Conservation (phyloP, 176 grass and related monocot genomes). For the Saccharum spontaneum region DNA sequence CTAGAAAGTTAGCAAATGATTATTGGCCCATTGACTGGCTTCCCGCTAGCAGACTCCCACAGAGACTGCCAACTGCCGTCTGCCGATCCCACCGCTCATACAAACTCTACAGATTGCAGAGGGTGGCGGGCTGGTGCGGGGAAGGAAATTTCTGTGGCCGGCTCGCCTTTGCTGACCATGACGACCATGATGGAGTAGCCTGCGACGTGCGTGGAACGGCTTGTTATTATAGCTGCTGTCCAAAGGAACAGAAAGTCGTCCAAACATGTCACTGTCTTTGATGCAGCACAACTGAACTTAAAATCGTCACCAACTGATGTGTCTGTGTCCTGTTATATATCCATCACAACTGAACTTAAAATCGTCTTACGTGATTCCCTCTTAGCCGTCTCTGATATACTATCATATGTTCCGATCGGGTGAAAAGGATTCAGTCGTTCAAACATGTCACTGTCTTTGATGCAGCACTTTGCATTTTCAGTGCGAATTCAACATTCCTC, state of each 20-base stretch:
- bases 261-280: not conserved
- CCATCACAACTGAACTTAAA: too few relatives aligned
- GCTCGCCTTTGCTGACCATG: conserved; percentile 37
- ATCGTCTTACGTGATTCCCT: too few relatives aligned
- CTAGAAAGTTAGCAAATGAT: not conserved
- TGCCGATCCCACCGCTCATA: too few relatives aligned
- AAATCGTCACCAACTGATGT: too few relatives aligned
- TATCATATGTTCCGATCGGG: too few relatives aligned
- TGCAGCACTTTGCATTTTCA: not conserved
- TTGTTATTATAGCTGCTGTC: not conserved
- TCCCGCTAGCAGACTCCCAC: too few relatives aligned
- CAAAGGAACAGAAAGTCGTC: not conserved
- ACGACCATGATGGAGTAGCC: not conserved
- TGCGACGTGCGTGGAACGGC: conserved; percentile 19
- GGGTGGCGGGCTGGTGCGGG: not conserved
- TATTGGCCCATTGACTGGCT: conserved; percentile 19
- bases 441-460: too few relatives aligned
- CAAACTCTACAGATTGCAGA: too few relatives aligned
- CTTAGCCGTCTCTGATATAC: too few relatives aligned
- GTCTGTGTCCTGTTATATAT: too few relatives aligned
- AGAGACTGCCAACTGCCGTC: too few relatives aligned
- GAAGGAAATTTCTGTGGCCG: not conserved
- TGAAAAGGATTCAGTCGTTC: too few relatives aligned
- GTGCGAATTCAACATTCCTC: not conserved
- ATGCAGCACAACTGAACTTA: not conserved